Evolutionary conservation across 1,139 yeast species (phyloP).

Genomic region (Hemisphaericaspora xylanilytica): DNA sequence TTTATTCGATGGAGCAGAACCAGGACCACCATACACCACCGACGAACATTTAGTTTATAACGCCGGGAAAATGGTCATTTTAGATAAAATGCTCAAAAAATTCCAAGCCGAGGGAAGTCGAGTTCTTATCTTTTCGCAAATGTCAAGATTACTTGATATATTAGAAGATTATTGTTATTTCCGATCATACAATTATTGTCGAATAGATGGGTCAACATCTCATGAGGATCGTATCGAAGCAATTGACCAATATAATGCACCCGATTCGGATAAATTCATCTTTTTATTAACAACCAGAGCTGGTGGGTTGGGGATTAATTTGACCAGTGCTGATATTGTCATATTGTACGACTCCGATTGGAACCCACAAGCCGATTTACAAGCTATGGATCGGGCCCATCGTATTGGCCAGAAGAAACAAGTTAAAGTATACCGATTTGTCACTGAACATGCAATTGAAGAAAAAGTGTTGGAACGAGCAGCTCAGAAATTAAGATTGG

Average conservation of each 20-base stretch:
- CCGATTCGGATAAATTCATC: conserved; percentile 77
- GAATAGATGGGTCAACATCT: conserved; percentile 93
- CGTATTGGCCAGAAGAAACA: conserved; percentile 97
- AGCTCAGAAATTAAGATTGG: conserved; percentile 87
- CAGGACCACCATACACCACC: conserved; percentile 97
- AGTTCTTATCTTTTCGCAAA: conserved; percentile 89
- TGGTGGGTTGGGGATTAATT: conserved; percentile 96
- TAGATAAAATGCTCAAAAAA: conserved; percentile 78
- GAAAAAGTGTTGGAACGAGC: conserved; percentile 96
- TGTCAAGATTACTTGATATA: conserved; percentile 89
- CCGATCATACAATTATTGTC: conserved; percentile 80
- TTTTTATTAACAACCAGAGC: conserved; percentile 93
- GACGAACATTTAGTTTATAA: conserved; percentile 90
- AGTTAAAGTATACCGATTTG: conserved; percentile 86
- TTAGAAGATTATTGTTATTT: conserved; percentile 89
- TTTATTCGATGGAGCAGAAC: conserved; percentile 96
- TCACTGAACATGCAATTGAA: conserved; percentile 94
- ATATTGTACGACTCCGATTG: conserved; percentile 92
- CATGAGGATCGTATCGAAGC: conserved; percentile 93
- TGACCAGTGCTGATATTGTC: conserved; percentile 91
- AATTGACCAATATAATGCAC: conserved; percentile 86
- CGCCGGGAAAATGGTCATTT: conserved; percentile 84
- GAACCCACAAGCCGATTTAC: conserved; percentile 98
- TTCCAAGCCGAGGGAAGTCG: conserved; percentile 79
- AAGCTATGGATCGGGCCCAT: conserved; percentile 99